A percentile compares a stretch with the other conserved stretches of the same genome.
These are phyloP conservation scores for Scytalidium lignicola DNA, from an alignment of 2,329 filamentous ascomycete species.

Conservation along the genomic window DNA sequence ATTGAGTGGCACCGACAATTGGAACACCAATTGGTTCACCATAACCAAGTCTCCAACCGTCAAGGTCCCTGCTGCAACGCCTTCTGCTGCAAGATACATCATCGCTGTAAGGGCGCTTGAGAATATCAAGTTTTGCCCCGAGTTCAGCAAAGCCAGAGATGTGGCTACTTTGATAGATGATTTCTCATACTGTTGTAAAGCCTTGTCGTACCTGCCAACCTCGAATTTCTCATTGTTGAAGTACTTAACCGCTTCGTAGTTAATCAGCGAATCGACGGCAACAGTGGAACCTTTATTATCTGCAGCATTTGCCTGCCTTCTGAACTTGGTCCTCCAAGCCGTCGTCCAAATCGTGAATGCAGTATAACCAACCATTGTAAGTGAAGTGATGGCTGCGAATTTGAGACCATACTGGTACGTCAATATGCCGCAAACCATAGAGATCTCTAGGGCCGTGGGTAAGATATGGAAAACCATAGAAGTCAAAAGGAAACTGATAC, in stretches of 20 bases:
- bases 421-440: slow-evolving; percentile 91
- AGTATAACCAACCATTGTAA: slow-evolving; percentile 90
- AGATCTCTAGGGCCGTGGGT: slow-evolving; percentile 88
- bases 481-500: slow-evolving; percentile 92
- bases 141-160: slow-evolving; percentile 87
- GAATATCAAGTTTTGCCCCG: slow-evolving; percentile 95
- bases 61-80: slow-evolving; percentile 65
- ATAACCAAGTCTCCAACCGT: slow-evolving; percentile 96
- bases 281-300: slow-evolving; percentile 95
- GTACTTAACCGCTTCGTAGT: slow-evolving; percentile 98
- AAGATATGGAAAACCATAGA: slow-evolving; percentile 99
- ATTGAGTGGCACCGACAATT: slow-evolving; percentile 93
- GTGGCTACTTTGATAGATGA: slow-evolving; percentile 97
- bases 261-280: slow-evolving; percentile 93
- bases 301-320: slow-evolving; percentile 89
- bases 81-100: slow-evolving; percentile 96
- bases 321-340: slow-evolving; percentile 94
- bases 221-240: slow-evolving; percentile 99
- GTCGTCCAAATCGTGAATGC: slow-evolving; percentile 98
- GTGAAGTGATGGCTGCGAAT: slow-evolving; percentile 84
- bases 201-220: slow-evolving; percentile 82
- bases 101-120: slow-evolving; percentile 88
- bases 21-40: slow-evolving; percentile 98
- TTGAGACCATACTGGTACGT: slow-evolving; percentile 92
- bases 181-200: slow-evolving; percentile 80